Evolutionary conservation across 2,329 filamentous ascomycete species (phyloP), one percentile per base, ranked within the genome.

Genomic region (Sporothrix pseudoabietina): DNA sequence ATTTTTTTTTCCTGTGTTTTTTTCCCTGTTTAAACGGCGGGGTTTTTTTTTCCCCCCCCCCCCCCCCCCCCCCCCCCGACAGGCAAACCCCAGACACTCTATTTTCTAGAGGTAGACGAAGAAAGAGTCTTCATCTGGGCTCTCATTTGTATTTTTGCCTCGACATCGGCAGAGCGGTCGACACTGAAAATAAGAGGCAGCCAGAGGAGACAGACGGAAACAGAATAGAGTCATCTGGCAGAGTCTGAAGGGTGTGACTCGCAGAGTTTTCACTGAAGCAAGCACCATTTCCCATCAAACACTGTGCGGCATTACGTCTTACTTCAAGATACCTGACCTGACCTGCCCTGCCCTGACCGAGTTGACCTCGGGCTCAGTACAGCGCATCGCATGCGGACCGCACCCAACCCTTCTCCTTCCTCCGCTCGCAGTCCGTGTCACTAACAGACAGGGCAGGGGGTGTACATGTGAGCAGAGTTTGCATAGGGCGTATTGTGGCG

Each of bases 101-200:
- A 41, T 63, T 41, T 65, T 65, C 57, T 61, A 39, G 16, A 61
- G 39, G 52, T 19, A 35, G 57, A n/a, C 16, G 32, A 61, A 39
- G 5, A 39, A 61, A 61, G 22, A 19, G 30, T 61, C 10, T 57
- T 57, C 54, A 32, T 32, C 14, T 57, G 5, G 54, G 26, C 12
- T 16, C 54, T 32, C 26, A 30, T 10, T 32, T 44, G 22, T 32
- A 19, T 8, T n/a, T 47, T 30, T 16, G n/a, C 10, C 32, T 39
- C 16, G 26, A 41, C 57, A 22, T 41, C 35, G 57, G 57, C 19
- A 22, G 55, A 35, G 19, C 32, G 57, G 32, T 12, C 35, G 57
- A 32, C 57, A 39, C 10, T 41, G 32, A n/a, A 19, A 61, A 39
- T 7, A 39, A 59, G 55, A 32, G 32, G 57, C 30, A 59, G 12